phyloP scores from a whole-genome alignment of 2,329 filamentous ascomycete genomes.

The Colletotrichum musicola region DNA sequence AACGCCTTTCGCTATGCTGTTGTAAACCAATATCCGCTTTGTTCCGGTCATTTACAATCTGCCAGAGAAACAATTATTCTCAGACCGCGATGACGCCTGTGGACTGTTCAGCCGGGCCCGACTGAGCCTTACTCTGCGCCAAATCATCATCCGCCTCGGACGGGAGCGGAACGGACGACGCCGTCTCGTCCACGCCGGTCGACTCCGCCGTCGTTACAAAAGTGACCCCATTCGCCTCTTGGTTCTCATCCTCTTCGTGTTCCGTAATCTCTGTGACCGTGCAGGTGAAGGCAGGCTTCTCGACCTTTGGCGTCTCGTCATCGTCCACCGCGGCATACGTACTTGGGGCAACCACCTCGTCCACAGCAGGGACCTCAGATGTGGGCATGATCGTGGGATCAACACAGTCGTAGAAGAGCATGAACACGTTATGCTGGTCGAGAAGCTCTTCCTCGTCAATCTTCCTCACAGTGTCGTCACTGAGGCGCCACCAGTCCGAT shows the following conservation, averaged over 20 bases:
- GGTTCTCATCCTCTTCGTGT: constrained; percentile 5
- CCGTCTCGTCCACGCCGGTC: background rate
- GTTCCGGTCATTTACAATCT: background rate
- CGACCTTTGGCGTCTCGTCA: constrained; percentile 30
- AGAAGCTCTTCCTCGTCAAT: constrained; percentile 81
- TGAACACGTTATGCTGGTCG: constrained; percentile 86
- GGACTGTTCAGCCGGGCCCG: background rate
- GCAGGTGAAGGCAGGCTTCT: constrained; percentile 31
- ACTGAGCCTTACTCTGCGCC: background rate
- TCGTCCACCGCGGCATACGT: constrained; percentile 6
- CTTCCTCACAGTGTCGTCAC: constrained; percentile 85
- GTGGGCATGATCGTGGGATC: constrained; percentile 64
- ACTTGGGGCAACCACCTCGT: background rate
- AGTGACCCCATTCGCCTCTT: background rate
- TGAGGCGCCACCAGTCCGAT: constrained; percentile 88
- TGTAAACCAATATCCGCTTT: constrained; percentile 1
- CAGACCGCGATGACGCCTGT: constrained; percentile 29
- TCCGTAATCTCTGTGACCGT: constrained; percentile 29
- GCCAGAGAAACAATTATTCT: background rate
- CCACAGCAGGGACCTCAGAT: constrained; percentile 41
- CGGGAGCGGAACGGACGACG: constrained; percentile 2
- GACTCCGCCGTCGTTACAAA: constrained; percentile 5
- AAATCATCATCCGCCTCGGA: background rate
- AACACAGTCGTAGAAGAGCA: constrained; percentile 93
- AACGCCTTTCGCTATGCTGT: constrained; percentile 36